Evolutionary conservation across 345 rosid genomes (phyloP).

Genomic region (Lumnitzera littorea): DNA sequence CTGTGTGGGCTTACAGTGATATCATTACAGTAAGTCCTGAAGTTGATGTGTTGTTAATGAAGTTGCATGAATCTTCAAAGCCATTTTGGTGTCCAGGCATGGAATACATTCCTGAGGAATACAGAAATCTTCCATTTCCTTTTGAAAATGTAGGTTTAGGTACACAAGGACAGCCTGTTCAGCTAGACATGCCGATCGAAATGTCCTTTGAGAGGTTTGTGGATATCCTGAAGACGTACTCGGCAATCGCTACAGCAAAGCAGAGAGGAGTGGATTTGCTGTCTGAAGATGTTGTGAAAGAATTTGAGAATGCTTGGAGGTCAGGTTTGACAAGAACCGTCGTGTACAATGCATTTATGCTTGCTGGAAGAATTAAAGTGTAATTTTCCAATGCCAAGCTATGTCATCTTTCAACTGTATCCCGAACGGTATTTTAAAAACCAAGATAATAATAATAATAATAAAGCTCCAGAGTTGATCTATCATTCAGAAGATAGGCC

Average conservation of each 20-base stretch:
- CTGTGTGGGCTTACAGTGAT: constrained; percentile 46
- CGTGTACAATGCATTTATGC: constrained; percentile 46
- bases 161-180: constrained; percentile 42
- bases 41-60: constrained; percentile 35
- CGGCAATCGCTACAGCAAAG: constrained; percentile 38
- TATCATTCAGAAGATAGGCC: too few relatives aligned
- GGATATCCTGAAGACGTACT: constrained; percentile 36
- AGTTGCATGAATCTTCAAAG: constrained; percentile 28
- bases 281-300: constrained; percentile 31
- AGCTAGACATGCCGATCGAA: constrained; percentile 33
- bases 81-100: constrained; percentile 33
- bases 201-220: constrained; percentile 39
- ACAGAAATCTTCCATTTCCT: constrained; percentile 49
- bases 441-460: too few relatives aligned
- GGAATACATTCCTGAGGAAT: constrained; percentile 23
- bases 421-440: too few relatives aligned
- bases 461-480: too few relatives aligned
- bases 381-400: too few relatives aligned
- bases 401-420: too few relatives aligned
- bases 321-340: constrained; percentile 30
- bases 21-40: constrained; percentile 30
- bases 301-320: constrained; percentile 57
- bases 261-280: constrained; percentile 54
- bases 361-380: constrained; percentile 33
- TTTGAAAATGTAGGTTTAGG: constrained; percentile 54